Evolutionary conservation across 2,329 filamentous ascomycete genomes (phyloP).

Genomic region (Xylaria sp.): DNA sequence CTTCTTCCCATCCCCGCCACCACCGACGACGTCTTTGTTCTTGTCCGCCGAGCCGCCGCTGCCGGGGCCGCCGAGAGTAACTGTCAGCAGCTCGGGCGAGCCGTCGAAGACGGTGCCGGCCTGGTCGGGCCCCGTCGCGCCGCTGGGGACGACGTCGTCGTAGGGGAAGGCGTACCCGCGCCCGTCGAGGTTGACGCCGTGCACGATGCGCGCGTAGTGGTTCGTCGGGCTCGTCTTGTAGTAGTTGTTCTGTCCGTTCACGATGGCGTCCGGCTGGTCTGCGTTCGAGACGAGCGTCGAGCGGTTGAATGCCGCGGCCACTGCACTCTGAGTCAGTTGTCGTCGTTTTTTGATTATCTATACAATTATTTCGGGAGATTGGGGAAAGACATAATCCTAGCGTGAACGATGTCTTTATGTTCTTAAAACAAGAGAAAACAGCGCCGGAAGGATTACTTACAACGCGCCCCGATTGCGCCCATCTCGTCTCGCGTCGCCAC

Average conservation of each 20-base stretch:
- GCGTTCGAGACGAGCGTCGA: conserved; percentile 69
- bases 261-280: conserved; percentile 63
- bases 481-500: conserved; percentile 55
- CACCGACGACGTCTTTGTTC: conserved; percentile 13
- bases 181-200: conserved; percentile 66
- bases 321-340: background rate
- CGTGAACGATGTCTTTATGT: background rate
- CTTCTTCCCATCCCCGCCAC: conserved; percentile 36
- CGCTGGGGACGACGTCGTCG: conserved; percentile 71
- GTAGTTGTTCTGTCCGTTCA: conserved; percentile 71
- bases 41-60: conserved; percentile 3
- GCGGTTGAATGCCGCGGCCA: conserved; percentile 80
- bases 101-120: conserved; percentile 69
- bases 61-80: conserved; percentile 62
- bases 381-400: background rate
- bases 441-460: background rate
- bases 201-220: conserved; percentile 73
- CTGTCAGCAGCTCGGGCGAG: conserved; percentile 64
- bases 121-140: conserved; percentile 62
- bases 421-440: background rate
- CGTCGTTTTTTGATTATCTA: background rate
- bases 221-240: conserved; percentile 65
- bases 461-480: conserved; percentile 74
- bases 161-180: conserved; percentile 77
- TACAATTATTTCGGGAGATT: background rate